These are phyloP conservation scores for Plantago ovata DNA, from an alignment of 257 asterid genomes.

Conservation along the genomic window DNA sequence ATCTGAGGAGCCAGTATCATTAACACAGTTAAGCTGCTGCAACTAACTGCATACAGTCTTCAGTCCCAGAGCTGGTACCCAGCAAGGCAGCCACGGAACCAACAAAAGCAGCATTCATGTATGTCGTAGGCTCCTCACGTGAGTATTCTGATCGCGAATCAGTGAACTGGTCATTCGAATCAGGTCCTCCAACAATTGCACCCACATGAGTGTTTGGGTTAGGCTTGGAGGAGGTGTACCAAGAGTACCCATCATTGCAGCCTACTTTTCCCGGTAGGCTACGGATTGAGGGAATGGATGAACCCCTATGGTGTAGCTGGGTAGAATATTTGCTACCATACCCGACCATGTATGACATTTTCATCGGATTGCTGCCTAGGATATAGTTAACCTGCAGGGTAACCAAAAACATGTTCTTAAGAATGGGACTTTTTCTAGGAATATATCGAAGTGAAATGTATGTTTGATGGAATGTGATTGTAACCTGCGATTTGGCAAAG, in stretches of 20 bases:
- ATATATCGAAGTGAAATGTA: not conserved
- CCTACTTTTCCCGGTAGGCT: slow-evolving; percentile 34
- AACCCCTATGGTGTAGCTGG: slow-evolving; percentile 71
- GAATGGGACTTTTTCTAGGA: not conserved
- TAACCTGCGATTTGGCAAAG: slow-evolving; percentile 77
- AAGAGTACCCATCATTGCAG: slow-evolving; percentile 45
- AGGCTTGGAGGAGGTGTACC: slow-evolving; percentile 41
- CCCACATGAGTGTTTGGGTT: slow-evolving; percentile 71
- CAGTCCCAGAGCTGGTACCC: slow-evolving; percentile 2
- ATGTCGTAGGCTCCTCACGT: slow-evolving; percentile 62
- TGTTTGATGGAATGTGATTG: not conserved
- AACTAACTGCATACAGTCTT: not conserved
- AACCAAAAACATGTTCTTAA: not conserved
- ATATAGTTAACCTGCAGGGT: slow-evolving; percentile 59
- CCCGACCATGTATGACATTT: slow-evolving; percentile 70
- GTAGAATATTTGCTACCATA: slow-evolving; percentile 47
- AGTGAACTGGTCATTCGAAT: slow-evolving; percentile 40
- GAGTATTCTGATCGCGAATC: slow-evolving; percentile 59
- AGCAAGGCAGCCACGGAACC: slow-evolving; percentile 53
- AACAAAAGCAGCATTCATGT: slow-evolving; percentile 74
- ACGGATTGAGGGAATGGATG: slow-evolving; percentile 66
- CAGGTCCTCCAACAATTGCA: slow-evolving; percentile 76
- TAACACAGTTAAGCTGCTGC: not conserved
- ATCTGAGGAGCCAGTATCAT: not conserved
- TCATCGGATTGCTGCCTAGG: slow-evolving; percentile 60